phyloP scores from a whole-genome alignment of 129 eudicot species.

The Flaveria trinervia region DNA sequence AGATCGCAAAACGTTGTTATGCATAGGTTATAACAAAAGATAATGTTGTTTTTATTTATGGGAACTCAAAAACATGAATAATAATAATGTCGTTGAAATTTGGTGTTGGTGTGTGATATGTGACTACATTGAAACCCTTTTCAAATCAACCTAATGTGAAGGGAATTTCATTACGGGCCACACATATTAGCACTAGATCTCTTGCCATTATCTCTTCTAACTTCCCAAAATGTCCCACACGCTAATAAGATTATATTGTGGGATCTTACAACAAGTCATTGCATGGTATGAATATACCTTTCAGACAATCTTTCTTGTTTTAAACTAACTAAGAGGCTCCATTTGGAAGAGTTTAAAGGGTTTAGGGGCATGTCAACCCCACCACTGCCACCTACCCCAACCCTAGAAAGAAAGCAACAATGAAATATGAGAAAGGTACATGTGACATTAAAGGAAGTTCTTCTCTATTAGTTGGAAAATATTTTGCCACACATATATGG shows the following conservation, averaged over 20 bases:
- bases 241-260: background rate
- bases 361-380: conserved; percentile 9
- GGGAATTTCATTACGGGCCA: conserved; percentile 15
- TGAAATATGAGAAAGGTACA: no score
- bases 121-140: conserved; percentile 25
- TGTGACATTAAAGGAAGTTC: no score
- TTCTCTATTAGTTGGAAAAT: no score
- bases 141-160: conserved; percentile 22
- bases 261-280: conserved; percentile 9
- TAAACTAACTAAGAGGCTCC: conserved; percentile 17
- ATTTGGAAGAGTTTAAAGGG: conserved; percentile 15
- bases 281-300: background rate
- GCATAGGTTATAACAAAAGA: conserved; percentile 21
- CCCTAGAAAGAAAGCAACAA: no score
- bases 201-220: background rate
- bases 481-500: no score
- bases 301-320: background rate
- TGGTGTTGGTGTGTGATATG: conserved; percentile 5
- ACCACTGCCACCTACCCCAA: conserved; percentile 18
- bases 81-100: conserved; percentile 29
- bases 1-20: no score
- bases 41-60: conserved; percentile 20
- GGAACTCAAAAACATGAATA: conserved; percentile 21
- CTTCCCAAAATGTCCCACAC: conserved; percentile 23
- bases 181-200: background rate